Evolutionary conservation across 768 basidiomycete genomes (phyloP).

Genomic region (Multifurca ochricompacta): DNA sequence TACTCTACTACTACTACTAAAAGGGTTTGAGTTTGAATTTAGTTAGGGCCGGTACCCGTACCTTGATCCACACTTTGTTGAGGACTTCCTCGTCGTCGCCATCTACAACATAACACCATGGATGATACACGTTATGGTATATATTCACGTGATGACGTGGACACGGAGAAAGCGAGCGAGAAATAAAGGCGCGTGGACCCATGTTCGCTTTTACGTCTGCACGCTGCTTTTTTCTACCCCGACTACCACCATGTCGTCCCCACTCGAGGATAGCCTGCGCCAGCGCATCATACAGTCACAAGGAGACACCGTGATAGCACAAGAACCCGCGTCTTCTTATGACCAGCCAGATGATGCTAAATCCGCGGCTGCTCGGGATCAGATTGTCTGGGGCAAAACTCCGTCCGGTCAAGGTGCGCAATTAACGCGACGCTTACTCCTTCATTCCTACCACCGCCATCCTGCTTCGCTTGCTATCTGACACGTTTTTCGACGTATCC

Average conservation of each 20-base stretch:
- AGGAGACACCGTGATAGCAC: not conserved
- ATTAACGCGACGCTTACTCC: slow-evolving; percentile 1
- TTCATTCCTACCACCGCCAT: too few species aligned
- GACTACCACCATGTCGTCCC: slow-evolving; percentile 12
- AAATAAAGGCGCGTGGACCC: too few species aligned
- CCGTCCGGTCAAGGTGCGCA: slow-evolving; percentile 64
- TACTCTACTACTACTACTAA: too few species aligned
- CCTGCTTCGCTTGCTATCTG: not conserved
- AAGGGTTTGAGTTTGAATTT: too few species aligned
- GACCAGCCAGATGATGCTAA: not conserved
- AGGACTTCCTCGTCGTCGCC: too few species aligned
- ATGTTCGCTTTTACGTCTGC: slow-evolving; percentile 15
- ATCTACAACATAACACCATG: too few species aligned
- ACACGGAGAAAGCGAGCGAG: not conserved
- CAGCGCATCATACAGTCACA: slow-evolving; percentile 1
- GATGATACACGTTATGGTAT: too few species aligned
- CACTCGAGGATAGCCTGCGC: slow-evolving; percentile 2
- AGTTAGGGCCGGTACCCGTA: too few species aligned
- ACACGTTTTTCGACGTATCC: slow-evolving; percentile 15
- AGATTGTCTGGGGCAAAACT: slow-evolving; percentile 83
- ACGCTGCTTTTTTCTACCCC: not conserved
- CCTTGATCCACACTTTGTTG: too few species aligned
- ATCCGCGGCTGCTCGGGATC: slow-evolving; percentile 20
- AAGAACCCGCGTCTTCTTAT: not conserved
- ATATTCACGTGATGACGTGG: slow-evolving; percentile 6